Evolutionary conservation across 1,284 basidiomycete genomes (phyloP).

Genomic region (Vanrija pseudolonga): DNA sequence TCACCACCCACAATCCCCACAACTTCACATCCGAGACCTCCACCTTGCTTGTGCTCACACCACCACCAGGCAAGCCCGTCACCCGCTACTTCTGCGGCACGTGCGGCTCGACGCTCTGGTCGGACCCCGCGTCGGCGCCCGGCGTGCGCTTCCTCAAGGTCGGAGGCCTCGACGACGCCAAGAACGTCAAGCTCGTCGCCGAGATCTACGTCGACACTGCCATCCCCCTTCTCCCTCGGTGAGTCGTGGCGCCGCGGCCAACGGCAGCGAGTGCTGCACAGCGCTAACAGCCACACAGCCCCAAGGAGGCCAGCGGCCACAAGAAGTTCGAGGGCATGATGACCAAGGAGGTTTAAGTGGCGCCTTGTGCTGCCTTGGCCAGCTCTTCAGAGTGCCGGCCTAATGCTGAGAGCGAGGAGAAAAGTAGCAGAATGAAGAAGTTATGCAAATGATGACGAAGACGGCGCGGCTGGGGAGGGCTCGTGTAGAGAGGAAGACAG

Average conservation of each 20-base stretch:
- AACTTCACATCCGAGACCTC: too few species aligned
- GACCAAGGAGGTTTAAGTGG: constrained; percentile 14
- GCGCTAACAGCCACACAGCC: not conserved
- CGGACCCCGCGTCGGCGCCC: constrained; percentile 3
- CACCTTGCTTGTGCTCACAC: not conserved
- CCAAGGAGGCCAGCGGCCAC: constrained; percentile 7
- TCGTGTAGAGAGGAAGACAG: too few species aligned
- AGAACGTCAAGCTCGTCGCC: constrained; percentile 6
- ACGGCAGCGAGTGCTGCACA: too few species aligned
- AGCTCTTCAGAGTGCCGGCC: too few species aligned
- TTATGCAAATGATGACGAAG: too few species aligned
- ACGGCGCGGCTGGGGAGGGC: too few species aligned
- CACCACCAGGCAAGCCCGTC: constrained; percentile 16
- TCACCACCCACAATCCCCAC: too few species aligned
- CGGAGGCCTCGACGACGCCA: constrained; percentile 8
- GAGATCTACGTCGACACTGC: constrained; percentile 17
- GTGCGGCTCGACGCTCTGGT: constrained; percentile 12
- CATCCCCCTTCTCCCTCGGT: not conserved
- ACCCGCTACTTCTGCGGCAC: constrained; percentile 14
- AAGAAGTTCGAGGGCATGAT: constrained; percentile 20
- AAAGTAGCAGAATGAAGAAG: too few species aligned
- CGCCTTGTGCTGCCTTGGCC: too few species aligned
- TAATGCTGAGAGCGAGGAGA: too few species aligned
- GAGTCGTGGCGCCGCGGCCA: too few species aligned
- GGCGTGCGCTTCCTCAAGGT: constrained; percentile 10